Conservation (phyloP, 2,329 filamentous ascomycete species). For the Periconia sp. region DNA sequence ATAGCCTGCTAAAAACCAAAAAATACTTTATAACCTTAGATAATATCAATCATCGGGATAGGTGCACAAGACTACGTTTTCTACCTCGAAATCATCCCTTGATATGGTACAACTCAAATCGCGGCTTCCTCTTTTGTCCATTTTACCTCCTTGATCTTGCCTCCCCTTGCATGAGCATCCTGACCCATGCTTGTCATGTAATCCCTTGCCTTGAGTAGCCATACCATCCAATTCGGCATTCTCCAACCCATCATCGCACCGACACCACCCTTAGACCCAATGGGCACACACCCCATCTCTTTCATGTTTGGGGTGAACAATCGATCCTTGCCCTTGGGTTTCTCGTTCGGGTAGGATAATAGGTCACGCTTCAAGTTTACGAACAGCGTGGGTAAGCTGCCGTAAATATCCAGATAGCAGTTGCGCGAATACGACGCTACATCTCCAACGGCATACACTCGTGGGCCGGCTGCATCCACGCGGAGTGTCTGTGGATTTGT, state of each 20-base stretch:
- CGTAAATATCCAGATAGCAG: conserved; percentile 44
- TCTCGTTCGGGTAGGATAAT: conserved; percentile 22
- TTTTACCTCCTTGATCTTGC: too few relatives aligned
- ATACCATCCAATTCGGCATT: conserved; percentile 43
- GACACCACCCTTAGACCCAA: conserved; percentile 38
- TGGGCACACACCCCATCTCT: conserved; percentile 31
- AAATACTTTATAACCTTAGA: too few relatives aligned
- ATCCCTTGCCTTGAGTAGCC: conserved; percentile 46
- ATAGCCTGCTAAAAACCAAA: too few relatives aligned
- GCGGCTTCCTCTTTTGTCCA: too few relatives aligned
- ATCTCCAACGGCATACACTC: conserved; percentile 54
- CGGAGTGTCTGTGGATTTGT: conserved; percentile 51
- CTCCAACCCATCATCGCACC: conserved; percentile 41
- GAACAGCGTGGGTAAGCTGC: conserved; percentile 43
- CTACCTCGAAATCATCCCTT: too few relatives aligned
- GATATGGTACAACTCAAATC: too few relatives aligned
- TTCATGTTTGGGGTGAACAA: conserved; percentile 19
- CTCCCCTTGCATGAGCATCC: too few relatives aligned
- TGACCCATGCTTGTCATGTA: conserved; percentile 15
- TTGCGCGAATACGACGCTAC: conserved; percentile 47
- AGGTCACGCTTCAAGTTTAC: conserved; percentile 54
- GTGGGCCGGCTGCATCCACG: conserved; percentile 46
- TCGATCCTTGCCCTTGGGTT: conserved; percentile 29
- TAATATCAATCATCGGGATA: too few relatives aligned
- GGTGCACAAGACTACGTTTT: too few relatives aligned